Evolutionary conservation across 2,329 filamentous ascomycete genomes (phyloP), one percentile per base, ranked within the genome.

Genomic region (Alternaria burnsii): DNA sequence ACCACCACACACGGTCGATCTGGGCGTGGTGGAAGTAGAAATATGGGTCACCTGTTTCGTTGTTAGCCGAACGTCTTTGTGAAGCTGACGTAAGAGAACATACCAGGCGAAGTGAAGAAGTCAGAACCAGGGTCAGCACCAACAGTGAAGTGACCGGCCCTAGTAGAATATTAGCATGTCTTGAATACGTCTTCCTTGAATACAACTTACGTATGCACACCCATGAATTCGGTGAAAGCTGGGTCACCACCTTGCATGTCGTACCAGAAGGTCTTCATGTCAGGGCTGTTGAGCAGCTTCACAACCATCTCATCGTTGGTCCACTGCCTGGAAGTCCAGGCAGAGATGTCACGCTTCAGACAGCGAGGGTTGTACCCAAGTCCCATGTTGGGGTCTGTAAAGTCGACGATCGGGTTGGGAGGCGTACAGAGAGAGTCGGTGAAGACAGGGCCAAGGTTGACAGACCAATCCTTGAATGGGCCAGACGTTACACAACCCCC

Each of bases 401-500:
- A 76, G 36, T 79, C 46, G 5, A 67, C 60, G 52, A 73, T 70
- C 3, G 70, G 70, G 58, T 74, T 74, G 5, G 57, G 42, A 34
- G 71, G 66, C 16, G 61, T 65, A 54, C 71, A 74, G 28, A 58
- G 59, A 5, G 77, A 70, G 18, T 73, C 78, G n/a, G 78, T 74
- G 5, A 74, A 72, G 46, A 85, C 79, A 0, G 85, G 86, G 0
- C 85, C 85, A 0, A 83, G 75, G 48, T 80, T 80, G 24, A 82
- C 77, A 5, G 67, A 54, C 69, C 71, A 76, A 58, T 85, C 78
- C 62, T 78, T 80, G 74, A 86, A 86, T 0, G 84, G 85, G 0
- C 85, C 85, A 1, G 76, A 79, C 10, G 71, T 75, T 6, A 88
- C 78, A 66, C 85, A 87, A 3, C 85, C 86, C 42, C 86, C 86